These are phyloP conservation scores for Pseudozyma pruni DNA, from an alignment of 1,284 basidiomycete species.

Conservation along the genomic window DNA sequence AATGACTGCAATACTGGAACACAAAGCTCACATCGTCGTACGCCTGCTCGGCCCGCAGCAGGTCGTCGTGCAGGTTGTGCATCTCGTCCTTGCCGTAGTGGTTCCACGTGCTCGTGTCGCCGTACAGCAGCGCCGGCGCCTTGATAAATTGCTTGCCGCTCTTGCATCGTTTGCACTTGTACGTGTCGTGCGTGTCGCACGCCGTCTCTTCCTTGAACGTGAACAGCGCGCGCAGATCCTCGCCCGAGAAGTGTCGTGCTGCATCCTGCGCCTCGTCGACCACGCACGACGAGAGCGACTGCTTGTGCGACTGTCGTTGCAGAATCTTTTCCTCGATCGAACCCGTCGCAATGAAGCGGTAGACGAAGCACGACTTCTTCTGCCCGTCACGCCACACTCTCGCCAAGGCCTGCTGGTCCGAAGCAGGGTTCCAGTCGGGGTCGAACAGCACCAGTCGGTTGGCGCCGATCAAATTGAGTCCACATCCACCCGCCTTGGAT, in stretches of 20 bases:
- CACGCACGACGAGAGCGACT: constrained; percentile 94
- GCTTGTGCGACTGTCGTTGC: constrained; percentile 88
- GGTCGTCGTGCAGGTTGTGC: constrained; percentile 91
- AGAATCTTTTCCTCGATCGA: constrained; percentile 99
- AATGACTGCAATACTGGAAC: constrained; percentile 69
- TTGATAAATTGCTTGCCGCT: constrained; percentile 86
- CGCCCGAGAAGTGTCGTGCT: constrained; percentile 92
- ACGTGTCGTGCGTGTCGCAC: constrained; percentile 83
- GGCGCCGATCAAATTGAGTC: constrained; percentile 97
- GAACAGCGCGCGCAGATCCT: constrained; percentile 90
- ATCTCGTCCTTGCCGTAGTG: constrained; percentile 91
- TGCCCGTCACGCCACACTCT: constrained; percentile 99
- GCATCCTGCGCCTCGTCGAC: constrained; percentile 97
- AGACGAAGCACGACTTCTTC: constrained; percentile 94
- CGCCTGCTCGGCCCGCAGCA: constrained; percentile 88
- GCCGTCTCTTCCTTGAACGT: constrained; percentile 86
- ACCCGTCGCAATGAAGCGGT: constrained; percentile 96
- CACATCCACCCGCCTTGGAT: constrained; percentile 97
- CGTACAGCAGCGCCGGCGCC: constrained; percentile 87
- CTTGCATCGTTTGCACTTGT: constrained; percentile 93
- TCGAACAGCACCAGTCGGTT: constrained; percentile 97
- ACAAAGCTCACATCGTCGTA: constrained; percentile 77
- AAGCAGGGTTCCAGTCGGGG: constrained; percentile 98
- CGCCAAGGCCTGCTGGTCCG: constrained; percentile 96
- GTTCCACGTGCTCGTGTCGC: constrained; percentile 99